Conservation (phyloP, 208 protist species). For the Leishmania arabica region DNA sequence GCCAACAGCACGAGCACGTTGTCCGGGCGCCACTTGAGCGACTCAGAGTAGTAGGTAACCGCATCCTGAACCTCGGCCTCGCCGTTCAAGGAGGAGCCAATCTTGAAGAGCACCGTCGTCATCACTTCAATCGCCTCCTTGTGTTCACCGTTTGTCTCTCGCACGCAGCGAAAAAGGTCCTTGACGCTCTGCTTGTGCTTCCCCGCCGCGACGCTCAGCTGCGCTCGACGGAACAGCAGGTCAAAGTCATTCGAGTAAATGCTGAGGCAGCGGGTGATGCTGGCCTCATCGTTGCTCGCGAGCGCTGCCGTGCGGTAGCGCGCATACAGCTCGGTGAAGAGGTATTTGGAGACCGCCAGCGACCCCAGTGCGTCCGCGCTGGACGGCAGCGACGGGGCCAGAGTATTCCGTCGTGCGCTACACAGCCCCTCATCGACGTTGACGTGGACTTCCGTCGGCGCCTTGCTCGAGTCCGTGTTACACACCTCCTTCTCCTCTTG, state of each 20-base stretch:
- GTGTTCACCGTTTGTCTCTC: constrained; percentile 81
- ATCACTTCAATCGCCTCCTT: constrained; percentile 80
- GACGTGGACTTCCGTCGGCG: background rate
- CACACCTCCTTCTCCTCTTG: constrained; percentile 14
- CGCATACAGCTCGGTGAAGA: constrained; percentile 71
- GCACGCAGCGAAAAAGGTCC: constrained; percentile 85
- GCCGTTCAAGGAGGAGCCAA: constrained; percentile 60
- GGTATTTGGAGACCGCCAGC: constrained; percentile 72
- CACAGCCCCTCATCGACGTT: background rate
- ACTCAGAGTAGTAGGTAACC: constrained; percentile 87
- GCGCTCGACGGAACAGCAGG: constrained; percentile 74
- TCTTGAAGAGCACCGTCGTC: constrained; percentile 79
- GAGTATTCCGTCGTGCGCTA: background rate
- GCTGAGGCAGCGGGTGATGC: constrained; percentile 80
- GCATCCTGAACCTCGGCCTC: constrained; percentile 58
- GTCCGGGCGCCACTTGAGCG: constrained; percentile 83
- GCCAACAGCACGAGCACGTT: constrained; percentile 86
- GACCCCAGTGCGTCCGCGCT: constrained; percentile 6
- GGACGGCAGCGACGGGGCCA: background rate
- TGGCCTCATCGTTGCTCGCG: constrained; percentile 59
- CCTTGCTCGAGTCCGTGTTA: background rate
- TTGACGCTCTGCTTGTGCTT: constrained; percentile 73
- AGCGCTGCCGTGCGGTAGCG: constrained; percentile 77
- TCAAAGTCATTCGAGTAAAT: constrained; percentile 79
- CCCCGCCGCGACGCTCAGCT: constrained; percentile 60